phyloP scores from a whole-genome alignment of 2,329 filamentous ascomycete species.

The Colletotrichum orchidophilum region DNA sequence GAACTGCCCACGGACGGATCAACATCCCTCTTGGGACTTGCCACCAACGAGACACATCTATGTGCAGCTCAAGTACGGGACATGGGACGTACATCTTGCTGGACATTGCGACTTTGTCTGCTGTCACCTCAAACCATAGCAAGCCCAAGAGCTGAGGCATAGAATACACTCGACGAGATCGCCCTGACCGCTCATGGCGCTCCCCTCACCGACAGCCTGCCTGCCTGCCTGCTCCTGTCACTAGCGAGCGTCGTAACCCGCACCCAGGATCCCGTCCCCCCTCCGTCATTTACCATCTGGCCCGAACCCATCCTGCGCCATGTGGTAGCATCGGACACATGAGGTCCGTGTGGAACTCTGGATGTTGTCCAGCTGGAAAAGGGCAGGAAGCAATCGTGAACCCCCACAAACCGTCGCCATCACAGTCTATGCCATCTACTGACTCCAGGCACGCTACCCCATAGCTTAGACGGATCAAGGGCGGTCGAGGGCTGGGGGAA shows the following conservation, averaged over 20 bases:
- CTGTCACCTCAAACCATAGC: neutral
- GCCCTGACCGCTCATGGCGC: slow-evolving; percentile 7
- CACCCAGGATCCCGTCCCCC: neutral
- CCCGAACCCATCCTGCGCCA: neutral
- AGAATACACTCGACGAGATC: neutral
- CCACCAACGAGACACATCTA: neutral
- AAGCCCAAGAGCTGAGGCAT: neutral
- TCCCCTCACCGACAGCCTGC: neutral
- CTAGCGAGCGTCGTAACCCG: slow-evolving; percentile 19
- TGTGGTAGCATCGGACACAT: slow-evolving; percentile 18
- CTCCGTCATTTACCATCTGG: neutral
- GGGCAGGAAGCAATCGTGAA: neutral
- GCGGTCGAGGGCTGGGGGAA: neutral
- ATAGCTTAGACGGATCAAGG: neutral
- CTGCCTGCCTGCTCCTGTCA: neutral
- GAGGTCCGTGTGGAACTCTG: neutral
- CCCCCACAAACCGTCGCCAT: too few species aligned
- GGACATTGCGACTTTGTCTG: neutral
- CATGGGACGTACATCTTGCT: neutral
- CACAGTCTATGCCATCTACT: neutral
- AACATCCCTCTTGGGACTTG: neutral
- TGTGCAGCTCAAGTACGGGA: neutral
- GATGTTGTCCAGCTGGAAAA: neutral
- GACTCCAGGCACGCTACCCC: slow-evolving; percentile 2
- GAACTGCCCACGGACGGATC: neutral